A percentile compares a stretch with the other conserved stretches of the same genome.
Evolutionary conservation across 2,329 filamentous ascomycete genomes (phyloP).

Genomic region (Aspergillus candidus): DNA sequence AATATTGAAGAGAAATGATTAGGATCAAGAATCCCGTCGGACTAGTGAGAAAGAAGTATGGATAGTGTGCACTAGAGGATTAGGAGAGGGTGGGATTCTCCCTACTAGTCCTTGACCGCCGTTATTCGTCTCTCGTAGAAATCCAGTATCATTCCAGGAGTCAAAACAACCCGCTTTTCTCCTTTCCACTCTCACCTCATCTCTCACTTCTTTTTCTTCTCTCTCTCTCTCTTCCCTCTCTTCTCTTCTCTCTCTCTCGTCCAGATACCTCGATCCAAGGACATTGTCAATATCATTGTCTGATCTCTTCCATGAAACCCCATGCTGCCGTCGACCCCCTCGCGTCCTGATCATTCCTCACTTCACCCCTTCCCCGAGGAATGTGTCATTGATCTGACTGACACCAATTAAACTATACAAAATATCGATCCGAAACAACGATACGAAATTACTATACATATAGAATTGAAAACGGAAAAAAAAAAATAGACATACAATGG

Average conservation of each 20-base stretch:
- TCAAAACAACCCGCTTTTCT: conserved; percentile 5
- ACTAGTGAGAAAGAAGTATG: not conserved
- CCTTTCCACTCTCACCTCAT: not conserved
- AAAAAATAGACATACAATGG: no score
- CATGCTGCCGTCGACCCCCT: not conserved
- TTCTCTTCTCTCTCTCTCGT: not conserved
- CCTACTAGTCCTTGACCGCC: no score
- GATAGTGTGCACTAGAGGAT: no score
- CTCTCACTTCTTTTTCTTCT: conserved; percentile 3
- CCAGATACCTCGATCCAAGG: not conserved
- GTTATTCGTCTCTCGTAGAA: no score
- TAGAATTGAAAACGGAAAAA: no score
- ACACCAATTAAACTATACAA: not conserved
- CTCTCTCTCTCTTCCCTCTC: not conserved
- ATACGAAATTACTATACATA: no score
- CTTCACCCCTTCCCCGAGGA: not conserved
- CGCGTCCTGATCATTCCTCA: no score
- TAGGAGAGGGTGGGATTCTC: no score
- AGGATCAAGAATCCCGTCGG: no score
- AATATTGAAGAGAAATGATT: no score
- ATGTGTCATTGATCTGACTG: conserved; percentile 7
- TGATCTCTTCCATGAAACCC: not conserved
- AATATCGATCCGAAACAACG: no score
- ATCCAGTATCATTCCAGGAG: not conserved
- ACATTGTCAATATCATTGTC: no score